These are phyloP conservation scores for Trebouxia gelatinosa DNA, from an alignment of 163 green algal genomes.

Conservation along the genomic window DNA sequence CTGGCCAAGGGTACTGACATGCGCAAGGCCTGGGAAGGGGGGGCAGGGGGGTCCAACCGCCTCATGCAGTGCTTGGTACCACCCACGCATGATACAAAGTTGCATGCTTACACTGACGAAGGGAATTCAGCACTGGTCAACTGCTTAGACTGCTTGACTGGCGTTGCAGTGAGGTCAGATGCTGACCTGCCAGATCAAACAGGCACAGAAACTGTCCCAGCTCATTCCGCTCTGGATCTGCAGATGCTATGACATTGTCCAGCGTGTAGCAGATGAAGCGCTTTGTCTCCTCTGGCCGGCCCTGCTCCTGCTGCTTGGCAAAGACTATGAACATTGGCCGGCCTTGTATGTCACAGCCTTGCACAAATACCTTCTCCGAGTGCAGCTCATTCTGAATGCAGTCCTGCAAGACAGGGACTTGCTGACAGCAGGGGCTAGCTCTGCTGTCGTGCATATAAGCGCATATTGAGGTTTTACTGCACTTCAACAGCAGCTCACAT, in stretches of 20 bases:
- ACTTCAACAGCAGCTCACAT: background rate
- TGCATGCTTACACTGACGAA: too few relatives aligned
- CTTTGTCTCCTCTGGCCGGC: constrained; percentile 40
- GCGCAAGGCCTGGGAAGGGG: constrained; percentile 40
- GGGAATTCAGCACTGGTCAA: too few relatives aligned
- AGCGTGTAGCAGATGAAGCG: constrained; percentile 47
- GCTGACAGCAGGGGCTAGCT: too few relatives aligned
- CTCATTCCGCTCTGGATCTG: constrained; percentile 35
- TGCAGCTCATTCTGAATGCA: constrained; percentile 34
- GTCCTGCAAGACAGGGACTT: constrained; percentile 37
- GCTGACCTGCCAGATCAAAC: constrained; percentile 48
- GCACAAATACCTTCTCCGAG: constrained; percentile 38
- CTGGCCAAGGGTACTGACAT: constrained; percentile 30
- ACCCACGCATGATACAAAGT: too few relatives aligned
- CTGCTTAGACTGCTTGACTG: too few relatives aligned
- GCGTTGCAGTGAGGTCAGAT: background rate
- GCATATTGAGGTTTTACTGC: background rate
- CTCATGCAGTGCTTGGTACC: constrained; percentile 30
- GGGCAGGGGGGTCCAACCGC: constrained; percentile 32
- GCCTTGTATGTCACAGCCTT: constrained; percentile 34
- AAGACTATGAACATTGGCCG: constrained; percentile 38
- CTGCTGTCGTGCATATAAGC: background rate
- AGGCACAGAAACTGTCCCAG: constrained; percentile 44
- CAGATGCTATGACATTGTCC: constrained; percentile 38
- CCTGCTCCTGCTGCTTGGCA: constrained; percentile 34